These are phyloP conservation scores for barley (Hordeum vulgare) DNA, from an alignment of 176 grass and related monocot genomes.

Conservation along the genomic window DNA sequence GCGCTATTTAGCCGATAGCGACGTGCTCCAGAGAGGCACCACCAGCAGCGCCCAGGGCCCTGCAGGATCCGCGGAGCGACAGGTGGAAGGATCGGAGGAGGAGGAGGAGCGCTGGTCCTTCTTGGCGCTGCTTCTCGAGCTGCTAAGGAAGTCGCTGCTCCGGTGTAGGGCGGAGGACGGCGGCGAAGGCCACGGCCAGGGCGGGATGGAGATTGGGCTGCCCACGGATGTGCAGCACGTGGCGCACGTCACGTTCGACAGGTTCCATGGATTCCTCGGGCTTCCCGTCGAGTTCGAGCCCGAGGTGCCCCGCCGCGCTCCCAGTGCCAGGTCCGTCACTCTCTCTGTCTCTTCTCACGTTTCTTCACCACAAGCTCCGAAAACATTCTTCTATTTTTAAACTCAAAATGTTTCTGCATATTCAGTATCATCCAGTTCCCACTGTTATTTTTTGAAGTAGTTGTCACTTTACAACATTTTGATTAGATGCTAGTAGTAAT, in stretches of 20 bases:
- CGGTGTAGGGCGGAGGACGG: constrained; percentile 48
- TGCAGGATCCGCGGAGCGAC: constrained; percentile 17
- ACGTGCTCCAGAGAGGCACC: constrained; percentile 30
- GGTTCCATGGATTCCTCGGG: constrained; percentile 94
- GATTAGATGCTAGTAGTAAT: not conserved
- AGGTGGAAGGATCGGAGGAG: constrained; percentile 10
- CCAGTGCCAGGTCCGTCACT: constrained; percentile 71
- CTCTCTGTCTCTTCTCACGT: not conserved
- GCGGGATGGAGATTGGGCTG: constrained; percentile 83
- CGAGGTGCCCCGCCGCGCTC: constrained; percentile 67
- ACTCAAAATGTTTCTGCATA: not conserved
- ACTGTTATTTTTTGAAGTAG: not conserved
- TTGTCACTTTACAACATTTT: not conserved
- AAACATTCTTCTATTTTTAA: not conserved
- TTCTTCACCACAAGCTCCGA: not conserved
- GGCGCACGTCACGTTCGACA: constrained; percentile 89
- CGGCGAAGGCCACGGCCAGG: not conserved
- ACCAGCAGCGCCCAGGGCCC: not conserved
- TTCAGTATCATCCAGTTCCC: not conserved
- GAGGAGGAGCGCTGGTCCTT: constrained; percentile 56
- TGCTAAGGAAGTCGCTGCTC: constrained; percentile 70
- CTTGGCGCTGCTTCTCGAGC: constrained; percentile 68
- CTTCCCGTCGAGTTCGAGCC: constrained; percentile 98
- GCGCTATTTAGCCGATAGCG: constrained; percentile 37
- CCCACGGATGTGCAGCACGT: constrained; percentile 92